Evolutionary conservation across 2,329 filamentous ascomycete species (phyloP), one percentile per base, ranked within the genome.

Genomic region (Stagonosporopsis cucurbitacearum): DNA sequence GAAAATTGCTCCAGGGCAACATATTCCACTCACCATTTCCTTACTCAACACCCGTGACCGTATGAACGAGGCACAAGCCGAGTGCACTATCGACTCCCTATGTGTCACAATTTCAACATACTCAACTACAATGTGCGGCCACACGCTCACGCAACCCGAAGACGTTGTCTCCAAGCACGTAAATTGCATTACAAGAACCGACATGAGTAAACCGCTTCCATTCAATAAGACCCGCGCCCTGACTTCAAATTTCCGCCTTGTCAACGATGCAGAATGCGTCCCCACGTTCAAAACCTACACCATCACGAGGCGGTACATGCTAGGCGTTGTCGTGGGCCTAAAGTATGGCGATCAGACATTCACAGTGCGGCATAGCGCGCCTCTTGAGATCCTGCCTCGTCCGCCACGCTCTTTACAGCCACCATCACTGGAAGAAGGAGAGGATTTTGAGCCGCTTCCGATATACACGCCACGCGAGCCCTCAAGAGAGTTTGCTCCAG

Each of bases 251-350:
- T 74, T 75, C 53, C 68, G 71, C 37, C 59, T 74, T 9, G 58
- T 74, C 15, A 69, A 75, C 33, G 66, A 74, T 37, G 56, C 52
- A 7, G 70, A 75, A 50, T 73, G 71, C 44, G 64, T 74, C 1
- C 73, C 73, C 0, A 69, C 67, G 0, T 74, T 75, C 61, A 73
- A 66, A 30, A 73, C 73, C 1, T 75, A 73, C 50, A 70, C 66
- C 3, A 64, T 75, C 22, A 72, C 66, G 2, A 65, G 71, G 2
- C 61, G 65, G 1, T 75, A 76, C 50, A 59, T 56, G 6, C 60
- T 76, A 20, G 59, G 48, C 9, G 54, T 74, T 3, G 54, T 59
- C 3, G 58, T 75, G 4, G 69, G 67, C 30, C 59, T 75, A 39
- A 68, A 63, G 36, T 72, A 60, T 44, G 54, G 62, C 13, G 58